Conservation (phyloP, 768 basidiomycete species). For the Xerocomellus chrysenteron region DNA sequence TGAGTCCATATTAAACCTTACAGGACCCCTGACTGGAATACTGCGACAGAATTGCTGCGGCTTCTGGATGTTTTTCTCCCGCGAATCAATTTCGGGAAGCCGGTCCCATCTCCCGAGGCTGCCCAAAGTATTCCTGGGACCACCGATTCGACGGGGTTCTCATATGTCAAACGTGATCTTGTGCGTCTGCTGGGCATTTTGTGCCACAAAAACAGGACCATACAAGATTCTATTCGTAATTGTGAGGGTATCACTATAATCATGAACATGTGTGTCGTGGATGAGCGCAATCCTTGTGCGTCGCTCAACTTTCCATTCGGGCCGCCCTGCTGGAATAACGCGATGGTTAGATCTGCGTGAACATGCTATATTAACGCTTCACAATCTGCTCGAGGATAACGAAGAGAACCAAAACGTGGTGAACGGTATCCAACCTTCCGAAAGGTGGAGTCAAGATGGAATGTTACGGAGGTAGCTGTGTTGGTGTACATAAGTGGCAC, state of each 20-base stretch:
- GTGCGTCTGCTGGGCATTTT: slow-evolving; percentile 85
- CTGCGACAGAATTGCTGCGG: slow-evolving; percentile 69
- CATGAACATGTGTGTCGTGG: slow-evolving; percentile 86
- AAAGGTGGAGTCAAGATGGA: slow-evolving; percentile 57
- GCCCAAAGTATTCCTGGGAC: slow-evolving; percentile 22
- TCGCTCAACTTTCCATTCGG: slow-evolving; percentile 15
- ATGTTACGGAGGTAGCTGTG: slow-evolving; percentile 39
- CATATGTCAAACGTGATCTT: slow-evolving; percentile 84
- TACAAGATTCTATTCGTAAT: slow-evolving; percentile 72
- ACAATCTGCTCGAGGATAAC: slow-evolving; percentile 76
- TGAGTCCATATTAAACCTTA: slow-evolving; percentile 27
- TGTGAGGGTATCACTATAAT: slow-evolving; percentile 78
- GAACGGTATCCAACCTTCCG: slow-evolving; percentile 63
- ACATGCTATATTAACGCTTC: slow-evolving; percentile 84
- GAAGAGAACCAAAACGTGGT: slow-evolving; percentile 79
- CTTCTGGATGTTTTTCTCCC: slow-evolving; percentile 82
- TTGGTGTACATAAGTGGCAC: slow-evolving; percentile 22
- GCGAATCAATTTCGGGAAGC: slow-evolving; percentile 76
- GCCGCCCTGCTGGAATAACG: slow-evolving; percentile 5
- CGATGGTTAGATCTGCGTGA: slow-evolving; percentile 68
- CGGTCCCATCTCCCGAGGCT: slow-evolving; percentile 33
- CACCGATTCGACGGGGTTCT: slow-evolving; percentile 59
- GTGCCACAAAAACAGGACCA: slow-evolving; percentile 57
- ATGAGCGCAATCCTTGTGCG: slow-evolving; percentile 92
- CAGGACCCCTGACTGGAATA: background rate